Base-by-base conservation (phyloP, 495 filamentous ascomycete species). In the Recurvomyces mirabilis region DNA sequence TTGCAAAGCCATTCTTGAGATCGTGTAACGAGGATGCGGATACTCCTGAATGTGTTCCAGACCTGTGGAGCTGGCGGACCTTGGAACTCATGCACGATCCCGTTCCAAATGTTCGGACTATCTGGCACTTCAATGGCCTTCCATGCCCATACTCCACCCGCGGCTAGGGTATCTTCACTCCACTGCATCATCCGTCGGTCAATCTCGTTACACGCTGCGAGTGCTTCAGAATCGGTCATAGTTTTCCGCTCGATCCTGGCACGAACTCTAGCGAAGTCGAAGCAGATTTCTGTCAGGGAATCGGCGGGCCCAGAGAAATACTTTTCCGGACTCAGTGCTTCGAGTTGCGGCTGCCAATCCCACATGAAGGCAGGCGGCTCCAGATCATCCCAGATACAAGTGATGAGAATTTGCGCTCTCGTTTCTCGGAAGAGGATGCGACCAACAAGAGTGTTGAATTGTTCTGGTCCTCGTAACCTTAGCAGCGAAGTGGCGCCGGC, bases 81-180 rank as follows among this genome's bases (percentile, higher is more conserved):
- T 2, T 1, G 5, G 43, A 35, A 54, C 10, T 23, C 11, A 18
- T 46, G 46, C 15, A 54, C 46, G 13, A 37, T 21, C 17, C 51
- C 51, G 36, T 54, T 48, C 51, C 51, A 54, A 17, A 54, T 29
- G 42, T 54, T 24, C 1, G 49, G 37, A 4, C 19, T 29, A n/a
- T 54, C 51, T 6, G 26, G 11, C 3, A 54, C 51, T 21, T 54
- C 46, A 1, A 38, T 15, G 6, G 35, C 46, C 19, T 12, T 25
- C 19, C 39, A 54, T 28, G 17, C 41, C 46, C 47, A 54, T 12
- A 15, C 1, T 5, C 19, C 19, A 14, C 30, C 38, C 5, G 12
- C n/a, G 6, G 38, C 15, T 4, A 33, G 1, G 14, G 37, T 22
- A 13, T 53, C 45, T 15, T 25, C 24, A 13, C 25, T 29, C 50